These are phyloP conservation scores for Lactarius tabidus DNA, from an alignment of 768 basidiomycete genomes.

Conservation along the genomic window DNA sequence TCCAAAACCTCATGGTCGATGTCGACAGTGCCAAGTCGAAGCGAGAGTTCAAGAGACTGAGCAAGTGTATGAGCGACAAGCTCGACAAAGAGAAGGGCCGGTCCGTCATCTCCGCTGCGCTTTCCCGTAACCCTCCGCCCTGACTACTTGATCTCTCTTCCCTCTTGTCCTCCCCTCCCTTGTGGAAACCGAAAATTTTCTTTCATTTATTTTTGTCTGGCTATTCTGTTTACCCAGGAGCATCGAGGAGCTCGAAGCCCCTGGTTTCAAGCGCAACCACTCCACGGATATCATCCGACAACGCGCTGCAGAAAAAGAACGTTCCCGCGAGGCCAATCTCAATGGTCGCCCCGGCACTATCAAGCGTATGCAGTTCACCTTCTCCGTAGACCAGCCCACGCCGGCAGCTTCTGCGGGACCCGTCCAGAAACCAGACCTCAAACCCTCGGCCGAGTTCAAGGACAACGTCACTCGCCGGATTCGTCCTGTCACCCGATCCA, in stretches of 20 bases:
- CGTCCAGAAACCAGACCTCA: constrained; percentile 62
- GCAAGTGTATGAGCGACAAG: constrained; percentile 86
- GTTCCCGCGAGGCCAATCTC: constrained; percentile 60
- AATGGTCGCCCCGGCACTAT: constrained; percentile 66
- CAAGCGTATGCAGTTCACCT: constrained; percentile 89
- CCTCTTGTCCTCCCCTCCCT: not conserved
- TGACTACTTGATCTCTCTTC: constrained; percentile 5
- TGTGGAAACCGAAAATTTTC: not conserved
- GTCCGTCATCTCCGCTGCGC: constrained; percentile 42
- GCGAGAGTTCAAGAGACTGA: constrained; percentile 86
- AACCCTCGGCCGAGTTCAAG: constrained; percentile 62
- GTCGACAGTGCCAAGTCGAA: constrained; percentile 85
- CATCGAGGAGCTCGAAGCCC: constrained; percentile 81
- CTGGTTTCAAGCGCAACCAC: constrained; percentile 75
- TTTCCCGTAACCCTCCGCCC: constrained; percentile 19
- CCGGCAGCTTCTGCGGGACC: constrained; percentile 43
- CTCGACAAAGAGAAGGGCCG: constrained; percentile 90
- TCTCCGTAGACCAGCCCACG: constrained; percentile 70
- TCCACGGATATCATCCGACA: constrained; percentile 77
- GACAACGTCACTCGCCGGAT: constrained; percentile 41
- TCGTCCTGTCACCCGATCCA: constrained; percentile 38
- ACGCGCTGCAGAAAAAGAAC: constrained; percentile 79
- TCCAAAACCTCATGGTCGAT: constrained; percentile 89
- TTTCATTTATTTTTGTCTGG: not conserved
- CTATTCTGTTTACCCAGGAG: constrained; percentile 43